phyloP scores from a whole-genome alignment of 495 filamentous ascomycete genomes.

The Durotheca rogersii region DNA sequence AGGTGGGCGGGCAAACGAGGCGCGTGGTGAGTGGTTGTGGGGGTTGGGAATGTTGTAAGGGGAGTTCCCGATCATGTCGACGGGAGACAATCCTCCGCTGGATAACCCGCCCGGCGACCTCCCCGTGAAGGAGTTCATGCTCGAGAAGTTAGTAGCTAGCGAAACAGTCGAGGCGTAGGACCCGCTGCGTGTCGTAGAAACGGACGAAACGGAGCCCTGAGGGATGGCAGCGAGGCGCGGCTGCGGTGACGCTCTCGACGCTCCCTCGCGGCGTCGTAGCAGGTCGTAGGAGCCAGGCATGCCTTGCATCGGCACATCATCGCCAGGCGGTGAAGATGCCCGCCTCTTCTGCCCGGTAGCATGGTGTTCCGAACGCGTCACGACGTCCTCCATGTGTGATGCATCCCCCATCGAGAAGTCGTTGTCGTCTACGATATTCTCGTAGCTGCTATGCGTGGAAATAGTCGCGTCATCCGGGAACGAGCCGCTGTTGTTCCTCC shows the following conservation, averaged over 20 bases:
- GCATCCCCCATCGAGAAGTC: constrained; percentile 71
- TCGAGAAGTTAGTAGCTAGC: constrained; percentile 68
- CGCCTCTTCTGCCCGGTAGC: constrained; percentile 67
- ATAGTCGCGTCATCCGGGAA: constrained; percentile 41
- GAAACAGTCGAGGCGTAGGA: constrained; percentile 75
- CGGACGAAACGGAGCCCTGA: constrained; percentile 68
- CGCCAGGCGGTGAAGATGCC: constrained; percentile 77
- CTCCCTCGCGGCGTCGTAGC: constrained; percentile 64
- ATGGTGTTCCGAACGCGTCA: constrained; percentile 40
- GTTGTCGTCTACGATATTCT: constrained; percentile 60
- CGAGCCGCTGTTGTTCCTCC: constrained; percentile 53
- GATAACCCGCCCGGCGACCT: constrained; percentile 74
- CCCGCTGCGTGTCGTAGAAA: constrained; percentile 68
- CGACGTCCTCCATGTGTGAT: constrained; percentile 56
- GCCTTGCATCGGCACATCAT: constrained; percentile 62
- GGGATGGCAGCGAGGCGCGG: constrained; percentile 60
- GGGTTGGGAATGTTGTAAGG: constrained; percentile 61
- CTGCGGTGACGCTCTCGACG: constrained; percentile 58
- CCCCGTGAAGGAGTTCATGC: constrained; percentile 67
- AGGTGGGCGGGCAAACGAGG: constrained; percentile 48
- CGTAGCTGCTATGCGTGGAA: constrained; percentile 45
- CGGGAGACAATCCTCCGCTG: constrained; percentile 57
- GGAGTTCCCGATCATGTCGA: constrained; percentile 52
- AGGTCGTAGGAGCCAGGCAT: constrained; percentile 62
- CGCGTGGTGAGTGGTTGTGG: constrained; percentile 61